A percentile compares a stretch with the other conserved stretches of the same genome.
Conservation (phyloP, 2,329 filamentous ascomycete species). For the Phyllachora maydis region DNA sequence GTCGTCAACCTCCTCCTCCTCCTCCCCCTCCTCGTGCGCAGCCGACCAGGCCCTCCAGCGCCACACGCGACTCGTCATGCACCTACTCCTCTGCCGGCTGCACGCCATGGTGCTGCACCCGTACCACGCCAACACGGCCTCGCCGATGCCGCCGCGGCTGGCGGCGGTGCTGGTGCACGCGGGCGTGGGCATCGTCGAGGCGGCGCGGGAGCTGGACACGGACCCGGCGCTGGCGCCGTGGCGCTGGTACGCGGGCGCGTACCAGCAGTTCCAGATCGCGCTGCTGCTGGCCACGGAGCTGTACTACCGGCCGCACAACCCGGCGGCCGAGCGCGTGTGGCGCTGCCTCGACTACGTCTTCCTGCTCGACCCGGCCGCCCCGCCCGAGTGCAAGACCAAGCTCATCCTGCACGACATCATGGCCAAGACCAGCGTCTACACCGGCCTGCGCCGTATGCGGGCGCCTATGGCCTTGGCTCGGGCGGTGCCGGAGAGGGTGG, state of each 20-base stretch:
- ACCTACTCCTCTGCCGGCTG: conserved; percentile 39
- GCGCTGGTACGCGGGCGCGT: conserved; percentile 51
- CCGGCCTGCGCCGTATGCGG: conserved; percentile 33
- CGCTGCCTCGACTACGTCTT: conserved; percentile 53
- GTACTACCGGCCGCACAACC: conserved; percentile 32
- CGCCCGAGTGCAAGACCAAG: conserved; percentile 34
- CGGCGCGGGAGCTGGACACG: conserved; percentile 23
- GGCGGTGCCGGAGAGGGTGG: conserved; percentile 15
- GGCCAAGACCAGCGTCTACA: conserved; percentile 37
- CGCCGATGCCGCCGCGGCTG: conserved; percentile 37
- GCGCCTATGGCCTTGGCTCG: conserved; percentile 23
- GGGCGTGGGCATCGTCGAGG: conserved; percentile 28
- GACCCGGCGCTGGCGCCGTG: conserved; percentile 28
- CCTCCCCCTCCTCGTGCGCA: too few species aligned
- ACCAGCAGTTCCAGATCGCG: conserved; percentile 53
- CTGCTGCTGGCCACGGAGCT: conserved; percentile 49
- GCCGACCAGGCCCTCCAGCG: conserved; percentile 38
- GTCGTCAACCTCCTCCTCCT: too few species aligned
- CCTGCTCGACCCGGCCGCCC: conserved; percentile 28
- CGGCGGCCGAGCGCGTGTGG: conserved; percentile 48
- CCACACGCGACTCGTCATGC: conserved; percentile 42
- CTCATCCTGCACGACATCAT: conserved; percentile 41
- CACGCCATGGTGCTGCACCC: conserved; percentile 49
- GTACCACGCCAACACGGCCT: conserved; percentile 29
- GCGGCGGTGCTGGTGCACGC: conserved; percentile 42